Evolutionary conservation across 768 basidiomycete species (phyloP).

Genomic region (Pholiota molesta): DNA sequence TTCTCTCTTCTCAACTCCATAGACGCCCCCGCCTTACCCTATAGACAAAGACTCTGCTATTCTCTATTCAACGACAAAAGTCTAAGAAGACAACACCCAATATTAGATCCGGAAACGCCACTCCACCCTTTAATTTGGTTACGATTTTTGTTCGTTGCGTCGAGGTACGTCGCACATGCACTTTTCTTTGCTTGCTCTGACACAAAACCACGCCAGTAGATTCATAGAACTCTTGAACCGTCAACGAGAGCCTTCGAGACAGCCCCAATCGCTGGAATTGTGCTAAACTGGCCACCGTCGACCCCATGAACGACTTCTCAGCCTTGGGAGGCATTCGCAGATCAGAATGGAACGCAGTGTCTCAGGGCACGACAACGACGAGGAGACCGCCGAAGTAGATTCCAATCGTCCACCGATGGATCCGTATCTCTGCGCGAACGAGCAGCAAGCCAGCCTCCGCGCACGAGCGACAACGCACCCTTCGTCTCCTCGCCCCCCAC

Average conservation of each 20-base stretch:
- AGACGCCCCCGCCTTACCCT: background rate
- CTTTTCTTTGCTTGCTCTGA: background rate
- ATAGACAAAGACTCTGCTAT: background rate
- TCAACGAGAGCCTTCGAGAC: constrained; percentile 7
- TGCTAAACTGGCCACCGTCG: constrained; percentile 4
- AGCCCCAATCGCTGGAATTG: background rate
- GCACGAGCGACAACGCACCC: constrained; percentile 39
- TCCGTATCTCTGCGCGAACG: constrained; percentile 56
- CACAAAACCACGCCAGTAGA: background rate
- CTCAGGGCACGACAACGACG: constrained; percentile 38
- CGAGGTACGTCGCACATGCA: background rate
- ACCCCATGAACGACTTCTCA: constrained; percentile 1
- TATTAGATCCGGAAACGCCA: background rate
- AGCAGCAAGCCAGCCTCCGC: constrained; percentile 73
- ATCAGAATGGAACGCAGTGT: constrained; percentile 23
- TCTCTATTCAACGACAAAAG: background rate
- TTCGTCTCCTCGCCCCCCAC: constrained; percentile 56
- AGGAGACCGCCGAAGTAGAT: constrained; percentile 66
- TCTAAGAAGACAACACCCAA: background rate
- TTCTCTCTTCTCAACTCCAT: background rate
- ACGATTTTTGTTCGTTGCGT: background rate
- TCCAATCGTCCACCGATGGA: constrained; percentile 46
- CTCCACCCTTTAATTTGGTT: background rate
- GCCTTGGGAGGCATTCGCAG: background rate
- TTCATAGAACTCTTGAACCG: background rate